Conservation (phyloP, 2,329 filamentous ascomycete species). For the Bipolaris victoriae region DNA sequence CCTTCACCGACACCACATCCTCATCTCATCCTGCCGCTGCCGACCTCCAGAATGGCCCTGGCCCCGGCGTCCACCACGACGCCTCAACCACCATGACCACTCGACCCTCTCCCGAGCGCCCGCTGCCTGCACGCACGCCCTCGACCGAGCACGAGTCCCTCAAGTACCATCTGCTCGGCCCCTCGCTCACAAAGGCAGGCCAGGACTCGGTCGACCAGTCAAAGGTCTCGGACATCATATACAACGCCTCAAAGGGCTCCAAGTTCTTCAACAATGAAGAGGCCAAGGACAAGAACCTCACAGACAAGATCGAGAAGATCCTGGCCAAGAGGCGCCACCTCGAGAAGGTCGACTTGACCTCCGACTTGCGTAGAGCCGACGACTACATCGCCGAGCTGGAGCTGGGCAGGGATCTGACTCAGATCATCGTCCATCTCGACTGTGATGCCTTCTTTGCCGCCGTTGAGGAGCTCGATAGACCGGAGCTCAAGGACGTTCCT, state of each 20-base stretch:
- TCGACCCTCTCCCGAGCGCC: slow-evolving; percentile 15
- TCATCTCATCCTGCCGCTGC: slow-evolving; percentile 3
- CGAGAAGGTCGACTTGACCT: slow-evolving; percentile 74
- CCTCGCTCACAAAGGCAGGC: slow-evolving; percentile 90
- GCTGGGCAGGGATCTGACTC: slow-evolving; percentile 76
- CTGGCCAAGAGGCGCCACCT: slow-evolving; percentile 75
- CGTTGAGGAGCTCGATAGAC: slow-evolving; percentile 76
- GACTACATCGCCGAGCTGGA: slow-evolving; percentile 82
- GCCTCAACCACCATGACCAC: slow-evolving; percentile 23
- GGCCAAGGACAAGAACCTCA: slow-evolving; percentile 78
- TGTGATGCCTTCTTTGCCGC: slow-evolving; percentile 98
- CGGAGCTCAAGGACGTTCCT: slow-evolving; percentile 82
- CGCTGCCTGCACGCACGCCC: slow-evolving; percentile 23
- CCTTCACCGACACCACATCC: slow-evolving; percentile 21
- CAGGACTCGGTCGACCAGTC: slow-evolving; percentile 92
- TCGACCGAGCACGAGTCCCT: slow-evolving; percentile 62
- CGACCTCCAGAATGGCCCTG: slow-evolving; percentile 19
- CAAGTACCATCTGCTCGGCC: slow-evolving; percentile 88
- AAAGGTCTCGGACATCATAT: slow-evolving; percentile 96
- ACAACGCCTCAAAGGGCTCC: slow-evolving; percentile 93
- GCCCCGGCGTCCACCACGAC: slow-evolving; percentile 15
- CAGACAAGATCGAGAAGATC: slow-evolving; percentile 83
- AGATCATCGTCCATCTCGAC: slow-evolving; percentile 88
- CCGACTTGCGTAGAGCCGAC: slow-evolving; percentile 77
- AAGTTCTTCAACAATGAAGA: slow-evolving; percentile 97